These are phyloP conservation scores for Fusarium sp. DNA, from an alignment of 2,329 filamentous ascomycete species.

Conservation along the genomic window DNA sequence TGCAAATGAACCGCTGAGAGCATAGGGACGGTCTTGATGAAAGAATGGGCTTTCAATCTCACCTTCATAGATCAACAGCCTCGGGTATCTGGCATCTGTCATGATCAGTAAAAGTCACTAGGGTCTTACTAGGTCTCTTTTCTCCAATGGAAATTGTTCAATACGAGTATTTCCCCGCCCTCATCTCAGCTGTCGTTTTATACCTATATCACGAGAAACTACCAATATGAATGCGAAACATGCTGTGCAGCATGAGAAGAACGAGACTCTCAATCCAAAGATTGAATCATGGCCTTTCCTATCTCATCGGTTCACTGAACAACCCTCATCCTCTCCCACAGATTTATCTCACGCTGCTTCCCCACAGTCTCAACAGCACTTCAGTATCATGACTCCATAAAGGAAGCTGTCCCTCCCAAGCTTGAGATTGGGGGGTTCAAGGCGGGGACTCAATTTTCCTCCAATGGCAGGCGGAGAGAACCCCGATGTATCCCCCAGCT, in stretches of 20 bases:
- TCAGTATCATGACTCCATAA: slow-evolving; percentile 37
- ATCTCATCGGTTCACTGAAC: background rate
- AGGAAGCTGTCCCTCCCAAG: slow-evolving; percentile 6
- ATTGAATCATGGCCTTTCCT: background rate
- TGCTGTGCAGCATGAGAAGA: background rate
- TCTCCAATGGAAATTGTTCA: slow-evolving; percentile 11
- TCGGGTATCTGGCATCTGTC: background rate
- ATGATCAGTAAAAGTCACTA: slow-evolving; percentile 7
- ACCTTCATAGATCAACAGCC: background rate
- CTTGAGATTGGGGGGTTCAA: slow-evolving; percentile 41
- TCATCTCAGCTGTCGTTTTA: background rate
- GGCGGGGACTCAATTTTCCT: slow-evolving; percentile 41
- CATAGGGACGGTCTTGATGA: background rate
- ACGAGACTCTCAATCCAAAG: background rate
- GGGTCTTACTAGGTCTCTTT: background rate
- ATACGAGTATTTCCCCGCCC: slow-evolving; percentile 24
- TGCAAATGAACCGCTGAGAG: background rate
- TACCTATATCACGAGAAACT: background rate
- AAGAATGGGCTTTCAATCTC: background rate
- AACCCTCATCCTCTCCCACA: slow-evolving; percentile 8
- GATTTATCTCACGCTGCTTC: slow-evolving; percentile 1
- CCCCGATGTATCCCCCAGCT: slow-evolving; percentile 34
- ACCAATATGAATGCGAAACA: background rate
- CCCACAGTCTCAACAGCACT: slow-evolving; percentile 26
- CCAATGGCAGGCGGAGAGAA: slow-evolving; percentile 47